A percentile compares a stretch with the other conserved stretches of the same genome.
These are phyloP conservation scores for Dendrocalamus latiflorus DNA, from an alignment of 202 grass and related monocot genomes.

Conservation along the genomic window DNA sequence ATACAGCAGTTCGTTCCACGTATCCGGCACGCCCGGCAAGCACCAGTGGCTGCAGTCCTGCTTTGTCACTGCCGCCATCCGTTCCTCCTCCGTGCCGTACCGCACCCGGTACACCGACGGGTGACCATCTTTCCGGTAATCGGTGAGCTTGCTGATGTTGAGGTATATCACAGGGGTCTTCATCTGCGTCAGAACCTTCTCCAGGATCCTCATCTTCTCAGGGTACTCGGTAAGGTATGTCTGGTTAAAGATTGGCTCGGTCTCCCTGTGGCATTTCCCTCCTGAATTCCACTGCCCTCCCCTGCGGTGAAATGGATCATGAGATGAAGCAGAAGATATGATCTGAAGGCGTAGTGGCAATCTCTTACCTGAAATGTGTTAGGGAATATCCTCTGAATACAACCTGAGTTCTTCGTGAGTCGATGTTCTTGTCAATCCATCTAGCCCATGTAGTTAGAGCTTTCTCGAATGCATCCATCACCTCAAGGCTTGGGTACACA, in stretches of 20 bases:
- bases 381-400: constrained; percentile 84
- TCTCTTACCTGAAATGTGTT: constrained; percentile 71
- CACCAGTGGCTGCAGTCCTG: no score
- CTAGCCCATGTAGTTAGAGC: constrained; percentile 72
- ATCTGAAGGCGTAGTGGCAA: neutral
- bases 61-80: no score
- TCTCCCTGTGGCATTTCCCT: no score
- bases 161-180: constrained; percentile 85
- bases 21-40: no score
- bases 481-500: constrained; percentile 61
- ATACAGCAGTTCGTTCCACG: no score
- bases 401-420: constrained; percentile 69
- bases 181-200: constrained; percentile 59
- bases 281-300: constrained; percentile 79
- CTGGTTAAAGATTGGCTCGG: no score
- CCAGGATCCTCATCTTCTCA: constrained; percentile 63
- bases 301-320: constrained; percentile 33
- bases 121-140: constrained; percentile 86
- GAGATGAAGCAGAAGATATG: neutral
- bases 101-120: constrained; percentile 67
- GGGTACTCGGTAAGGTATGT: no score
- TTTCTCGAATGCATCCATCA: constrained; percentile 69
- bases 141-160: constrained; percentile 78
- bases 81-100: constrained; percentile 38
- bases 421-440: constrained; percentile 81